Base-by-base conservation (phyloP, 2,329 filamentous ascomycete species). In the Exophiala xenobiotica region DNA sequence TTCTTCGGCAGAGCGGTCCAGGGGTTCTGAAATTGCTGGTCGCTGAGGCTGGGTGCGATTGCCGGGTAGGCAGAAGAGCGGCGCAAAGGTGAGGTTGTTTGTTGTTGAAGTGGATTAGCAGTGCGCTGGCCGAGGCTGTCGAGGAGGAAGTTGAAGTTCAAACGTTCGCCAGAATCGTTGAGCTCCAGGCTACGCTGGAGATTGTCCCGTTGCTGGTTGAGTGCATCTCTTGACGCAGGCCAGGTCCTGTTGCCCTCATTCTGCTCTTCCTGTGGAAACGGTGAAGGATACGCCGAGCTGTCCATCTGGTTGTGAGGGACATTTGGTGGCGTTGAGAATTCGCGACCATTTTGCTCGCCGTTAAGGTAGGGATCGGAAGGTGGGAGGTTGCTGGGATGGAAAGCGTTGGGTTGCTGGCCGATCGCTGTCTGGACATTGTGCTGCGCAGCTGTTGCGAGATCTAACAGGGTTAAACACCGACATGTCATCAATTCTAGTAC, bases 101-200 rank as follows among this genome's bases (percentile, higher is more conserved):
- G 49, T 22, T 23, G 24, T n/a, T 43, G 38, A 9, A 40, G 5
- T 16, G 29, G 45, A 80, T 77, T 60, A 73, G 77, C 56, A 69
- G 76, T 18, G 78, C 74, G 50, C 27, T 77, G 78, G 42, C 81
- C 78, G 5, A 78, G 76, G 26, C 78, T 71, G 52, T 85, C 82
- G 1, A 92, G 75, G 1, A 93, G 74, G 60, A 90, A 91, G 51
- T 84, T 85, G 24, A 93, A 79, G 4, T 83, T 85, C 6, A 91
- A 74, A 40, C 83, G 79, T 64, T 91, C 87, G 20, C 74, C 74
- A 23, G 65, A 59, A 1, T 79, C 73, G 2, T 79, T 78, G 51
- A 87, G 71, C 31, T 86, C 79, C 1, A 87, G 65, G 31, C 77
- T 78, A 26, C 57, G 58, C 31, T 62, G 60, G 39, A 73, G 61